Base-by-base conservation (phyloP, 176 grass and related monocot genomes). In the Carex myosuroides region DNA sequence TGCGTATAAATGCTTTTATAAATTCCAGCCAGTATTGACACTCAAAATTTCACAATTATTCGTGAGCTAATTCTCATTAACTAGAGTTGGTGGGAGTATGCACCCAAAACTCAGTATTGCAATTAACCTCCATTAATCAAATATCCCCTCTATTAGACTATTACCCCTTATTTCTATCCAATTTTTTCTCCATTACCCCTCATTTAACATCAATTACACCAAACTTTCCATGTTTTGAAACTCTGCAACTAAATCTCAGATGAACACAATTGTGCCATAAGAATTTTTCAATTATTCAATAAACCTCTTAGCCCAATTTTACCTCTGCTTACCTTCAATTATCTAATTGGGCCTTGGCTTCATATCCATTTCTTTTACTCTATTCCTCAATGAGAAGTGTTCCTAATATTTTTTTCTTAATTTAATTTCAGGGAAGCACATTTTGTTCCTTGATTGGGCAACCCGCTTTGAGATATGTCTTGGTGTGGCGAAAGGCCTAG, bases 391-490 rank as follows among this genome's bases (percentile, higher is more conserved):
- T 48, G 13, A 29, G 8, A 67, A 64, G 7, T 18, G 32, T 48
- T 18, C 3, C 22, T 59, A 3, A 70, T 70, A 41, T 85, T 33
- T 78, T 78, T 29, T 61, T 70, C 29, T 66, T 68, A 13, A 62
- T 26, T 80, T 2, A 50, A 88, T 81, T 89, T n/a, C 83, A 97
- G 94, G 88, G 44, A 90, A 81, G 8, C 74, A 29, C 12, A 82
- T 0, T 74, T 64, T 91, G 13, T 85, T 89, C 29, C 73, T 97
- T 13, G 86, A 92, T 57, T 97, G 94, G 94, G 14, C 86, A 35
- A 84, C 86, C 57, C 94, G 94, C 11, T 97, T 92, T 80, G 91
- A 94, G 14, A 97, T 97, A 84, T 92, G 91, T 79, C 85, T 97
- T 57, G 94, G 90, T 53, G 84, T 94, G 58, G 91, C 89, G 79